Conservation (phyloP, 108 stramenopile species). For the Parietichytrium sp. region DNA sequence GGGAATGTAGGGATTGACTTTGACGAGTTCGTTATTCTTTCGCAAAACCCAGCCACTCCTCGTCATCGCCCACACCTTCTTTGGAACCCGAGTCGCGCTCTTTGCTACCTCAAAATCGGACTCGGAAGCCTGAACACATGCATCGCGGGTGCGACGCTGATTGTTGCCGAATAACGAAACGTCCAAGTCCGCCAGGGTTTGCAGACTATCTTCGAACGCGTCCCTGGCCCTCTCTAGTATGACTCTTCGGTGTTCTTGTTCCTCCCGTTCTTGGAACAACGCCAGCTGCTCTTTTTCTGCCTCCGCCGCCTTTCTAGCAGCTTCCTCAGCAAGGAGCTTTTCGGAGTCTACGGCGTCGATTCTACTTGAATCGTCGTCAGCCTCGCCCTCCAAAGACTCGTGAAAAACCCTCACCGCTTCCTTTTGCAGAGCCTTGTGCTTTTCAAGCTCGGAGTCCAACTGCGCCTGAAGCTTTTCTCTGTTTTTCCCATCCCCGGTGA, state of each 20-base stretch:
- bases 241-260: background rate
- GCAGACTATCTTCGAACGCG: background rate
- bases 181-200: background rate
- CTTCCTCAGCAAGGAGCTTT: no score
- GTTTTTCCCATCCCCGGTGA: background rate
- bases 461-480: background rate
- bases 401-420: background rate
- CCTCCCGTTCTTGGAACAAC: constrained; percentile 33
- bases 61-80: background rate
- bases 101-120: background rate
- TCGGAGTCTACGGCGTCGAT: no score
- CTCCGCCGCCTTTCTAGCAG: no score
- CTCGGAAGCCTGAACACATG: background rate
- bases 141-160: constrained; percentile 7
- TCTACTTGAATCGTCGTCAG: no score
- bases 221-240: background rate
- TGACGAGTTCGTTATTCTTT: background rate
- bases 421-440: background rate
- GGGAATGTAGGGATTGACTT: background rate
- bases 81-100: background rate
- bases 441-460: background rate
- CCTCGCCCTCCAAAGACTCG: no score
- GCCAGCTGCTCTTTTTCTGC: no score
- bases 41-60: background rate
- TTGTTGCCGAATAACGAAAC: no score